Conservation (phyloP, 441 rosid species). For the Pelargonium australe region DNA sequence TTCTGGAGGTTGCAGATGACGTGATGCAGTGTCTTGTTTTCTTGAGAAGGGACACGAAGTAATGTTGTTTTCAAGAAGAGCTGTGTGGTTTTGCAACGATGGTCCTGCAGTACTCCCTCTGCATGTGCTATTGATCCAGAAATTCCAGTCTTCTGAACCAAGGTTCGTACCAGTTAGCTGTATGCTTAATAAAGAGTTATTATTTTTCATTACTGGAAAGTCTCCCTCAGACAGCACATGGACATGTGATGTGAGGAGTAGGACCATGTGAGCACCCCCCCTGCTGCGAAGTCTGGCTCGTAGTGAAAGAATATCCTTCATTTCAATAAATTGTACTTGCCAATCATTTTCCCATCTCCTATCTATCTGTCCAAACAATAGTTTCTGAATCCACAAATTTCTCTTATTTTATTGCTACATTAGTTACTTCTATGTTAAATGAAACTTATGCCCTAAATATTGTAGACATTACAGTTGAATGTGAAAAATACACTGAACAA, state of each 20-base stretch:
- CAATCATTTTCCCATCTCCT: constrained; percentile 23
- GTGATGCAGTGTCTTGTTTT: neutral
- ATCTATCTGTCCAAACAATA: neutral
- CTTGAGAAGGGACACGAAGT: constrained; percentile 11
- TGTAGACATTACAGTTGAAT: neutral
- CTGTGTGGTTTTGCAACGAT: constrained; percentile 4
- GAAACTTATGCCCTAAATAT: neutral
- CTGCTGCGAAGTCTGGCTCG: neutral
- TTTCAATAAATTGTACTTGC: constrained; percentile 35
- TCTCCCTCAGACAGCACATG: constrained; percentile 76
- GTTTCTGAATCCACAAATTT: neutral
- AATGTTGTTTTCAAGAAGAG: constrained; percentile 2
- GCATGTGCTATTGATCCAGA: constrained; percentile 22
- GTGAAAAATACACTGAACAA: neutral
- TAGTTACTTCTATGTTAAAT: neutral
- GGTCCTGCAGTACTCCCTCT: constrained; percentile 15
- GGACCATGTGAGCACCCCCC: constrained; percentile 57
- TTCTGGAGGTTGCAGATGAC: neutral
- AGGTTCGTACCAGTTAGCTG: constrained; percentile 13
- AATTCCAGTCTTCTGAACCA: constrained; percentile 14
- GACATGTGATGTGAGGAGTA: constrained; percentile 49
- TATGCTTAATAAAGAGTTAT: constrained; percentile 10
- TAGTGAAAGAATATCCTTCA: constrained; percentile 27
- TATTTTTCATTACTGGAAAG: constrained; percentile 38
- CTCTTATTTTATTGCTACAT: neutral